phyloP scores from a whole-genome alignment of 192 early-diverging fungal species.

The Obelidium mucronatum region DNA sequence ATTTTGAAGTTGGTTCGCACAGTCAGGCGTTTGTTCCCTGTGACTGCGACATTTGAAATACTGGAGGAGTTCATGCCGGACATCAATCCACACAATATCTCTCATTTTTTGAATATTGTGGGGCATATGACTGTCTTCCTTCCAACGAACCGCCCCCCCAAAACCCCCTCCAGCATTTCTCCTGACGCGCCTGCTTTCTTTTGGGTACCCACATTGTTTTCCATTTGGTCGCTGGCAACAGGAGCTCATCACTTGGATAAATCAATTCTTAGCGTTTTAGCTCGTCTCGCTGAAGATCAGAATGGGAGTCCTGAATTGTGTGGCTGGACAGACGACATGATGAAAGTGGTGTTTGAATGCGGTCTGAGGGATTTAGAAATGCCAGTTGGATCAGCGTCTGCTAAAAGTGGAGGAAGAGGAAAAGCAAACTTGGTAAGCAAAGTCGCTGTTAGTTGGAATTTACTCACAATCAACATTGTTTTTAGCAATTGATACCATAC shows the following conservation, averaged over 20 bases:
- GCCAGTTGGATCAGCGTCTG: slow-evolving; percentile 54
- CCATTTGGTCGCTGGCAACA: slow-evolving; percentile 80
- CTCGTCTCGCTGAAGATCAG: slow-evolving; percentile 66
- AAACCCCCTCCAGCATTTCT: slow-evolving; percentile 9
- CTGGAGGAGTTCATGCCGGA: slow-evolving; percentile 79
- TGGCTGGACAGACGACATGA: slow-evolving; percentile 68
- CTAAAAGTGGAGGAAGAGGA: background rate
- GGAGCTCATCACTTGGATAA: slow-evolving; percentile 64
- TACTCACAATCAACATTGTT: slow-evolving; percentile 1
- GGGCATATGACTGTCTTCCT: slow-evolving; percentile 75
- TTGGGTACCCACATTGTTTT: slow-evolving; percentile 84
- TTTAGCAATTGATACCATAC: background rate
- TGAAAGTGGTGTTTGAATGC: slow-evolving; percentile 65
- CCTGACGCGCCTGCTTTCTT: slow-evolving; percentile 60
- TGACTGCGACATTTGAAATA: slow-evolving; percentile 73
- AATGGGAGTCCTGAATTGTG: slow-evolving; percentile 36
- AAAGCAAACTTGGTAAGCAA: background rate
- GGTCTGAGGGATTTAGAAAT: slow-evolving; percentile 46
- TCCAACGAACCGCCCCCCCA: slow-evolving; percentile 54
- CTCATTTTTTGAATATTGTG: slow-evolving; percentile 61
- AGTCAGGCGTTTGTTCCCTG: slow-evolving; percentile 67
- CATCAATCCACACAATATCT: slow-evolving; percentile 71
- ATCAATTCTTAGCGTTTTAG: slow-evolving; percentile 72
- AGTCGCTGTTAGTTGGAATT: background rate
- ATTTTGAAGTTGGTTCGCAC: slow-evolving; percentile 30